Evolutionary conservation across 352 stramenopile genomes (phyloP), one percentile per base, ranked within the genome.

Genomic region (Pythium monospermum): DNA sequence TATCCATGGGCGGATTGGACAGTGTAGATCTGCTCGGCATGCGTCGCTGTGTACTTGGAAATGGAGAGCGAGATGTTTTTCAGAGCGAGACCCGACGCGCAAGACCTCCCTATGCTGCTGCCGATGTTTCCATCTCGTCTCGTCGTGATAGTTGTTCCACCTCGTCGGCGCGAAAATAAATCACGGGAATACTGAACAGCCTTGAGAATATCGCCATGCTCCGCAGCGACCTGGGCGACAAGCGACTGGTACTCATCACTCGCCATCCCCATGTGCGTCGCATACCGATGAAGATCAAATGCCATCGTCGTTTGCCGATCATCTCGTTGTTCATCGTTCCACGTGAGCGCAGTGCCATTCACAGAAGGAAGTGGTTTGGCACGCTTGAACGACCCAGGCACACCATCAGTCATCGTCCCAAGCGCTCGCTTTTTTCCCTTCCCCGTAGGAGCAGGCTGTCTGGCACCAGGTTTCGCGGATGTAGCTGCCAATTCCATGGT

Each of bases 61-160:
- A 90, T 76, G 1, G 75, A 61, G 25, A 80, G 58, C 11, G 76
- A 81, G 13, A 86, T 79, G 37, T 68, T 72, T 46, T 73, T 76
- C 16, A 90, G 49, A 25, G 60, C 60, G 16, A 50, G 22, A n/a
- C 42, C 59, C 13, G 59, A 68, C 31, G n/a, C 7, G 28, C 33
- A 46, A 5, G 42, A 37, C 19, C 28, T 5, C 22, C 23, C 6
- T 16, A 22, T 8, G 19, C 36, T 42, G 36, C 15, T 8, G 16
- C 7, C 36, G 21, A 21, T 6, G 8, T 2, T 23, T n/a, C 28
- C 2, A 48, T 12, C 16, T 59, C 32, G 4, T 22, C 44, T 37
- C 41, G 13, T 52, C 4, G 26, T 39, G 15, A 43, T 33, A 2
- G 39, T 25, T 26, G 45, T 26, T 12, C 26, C 27, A 27, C 58